Evolutionary conservation across 164 flowering plant genomes (phyloP), one percentile per base, ranked within the genome.

Genomic region (Platanus orientalis): DNA sequence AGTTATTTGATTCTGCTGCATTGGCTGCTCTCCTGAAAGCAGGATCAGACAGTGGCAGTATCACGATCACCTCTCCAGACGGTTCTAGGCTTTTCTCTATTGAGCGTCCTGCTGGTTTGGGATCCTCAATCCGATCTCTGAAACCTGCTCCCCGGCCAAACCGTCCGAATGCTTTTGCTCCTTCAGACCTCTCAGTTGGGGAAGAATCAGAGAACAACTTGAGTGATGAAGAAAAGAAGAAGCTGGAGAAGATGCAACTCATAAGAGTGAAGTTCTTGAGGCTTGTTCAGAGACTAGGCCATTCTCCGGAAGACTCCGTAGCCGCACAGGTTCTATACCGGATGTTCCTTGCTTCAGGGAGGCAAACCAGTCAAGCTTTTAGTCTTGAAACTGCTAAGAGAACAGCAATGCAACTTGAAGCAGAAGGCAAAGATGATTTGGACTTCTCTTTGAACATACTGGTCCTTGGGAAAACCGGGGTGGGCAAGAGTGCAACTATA

Each of bases 401-500:
- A 62, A 81, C 69, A 6, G 97, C 96, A 53, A 20, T 60, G 65
- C 67, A 84, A 72, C 83, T 90, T 61, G 98, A 93, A 69, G 75
- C 71, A 3, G 88, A 80, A 42, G 84, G 72, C 11, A 77, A 71
- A 58, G 82, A 82, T 62, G 84, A 83, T 63, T 68, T 93, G 56
- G 75, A 78, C 76, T 87, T 90, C 67, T 84, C 94, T 25, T 63
- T 88, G 71, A 93, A 87, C 73, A 78, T 93, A 58, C 71, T 93
- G 24, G 92, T 86, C 61, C 77, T 90, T 56, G 97, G 98, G 59
- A 93, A 93, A 78, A 67, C 83, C 58, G 98, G 98, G n/a, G 98
- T 90, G 55, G 98, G 98, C 11, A 93, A 93, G 78, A 93, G 98
- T 78, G 98, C 98, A 17, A 93, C 94, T 32, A 84, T 93, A 61